phyloP scores from a whole-genome alignment of 176 grass and related monocot genomes.

The Olyra latifolia region DNA sequence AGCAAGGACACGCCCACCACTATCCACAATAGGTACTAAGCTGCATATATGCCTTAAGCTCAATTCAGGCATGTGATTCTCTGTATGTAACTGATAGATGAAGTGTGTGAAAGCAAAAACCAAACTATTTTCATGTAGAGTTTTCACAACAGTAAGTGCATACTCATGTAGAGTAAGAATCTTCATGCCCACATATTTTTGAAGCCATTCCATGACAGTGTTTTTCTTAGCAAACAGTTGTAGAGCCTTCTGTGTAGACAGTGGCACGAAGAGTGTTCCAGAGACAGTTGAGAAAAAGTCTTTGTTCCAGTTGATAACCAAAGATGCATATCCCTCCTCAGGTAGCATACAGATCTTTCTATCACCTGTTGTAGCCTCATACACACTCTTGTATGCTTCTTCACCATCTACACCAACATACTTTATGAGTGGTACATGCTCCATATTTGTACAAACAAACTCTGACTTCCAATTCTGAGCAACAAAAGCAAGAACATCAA shows the following conservation, averaged over 20 bases:
- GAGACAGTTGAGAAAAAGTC: constrained; percentile 9
- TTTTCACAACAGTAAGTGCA: constrained; percentile 4
- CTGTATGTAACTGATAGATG: constrained; percentile 25
- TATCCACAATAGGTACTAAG: constrained; percentile 25
- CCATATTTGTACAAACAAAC: constrained; percentile 13
- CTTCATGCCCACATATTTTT: constrained; percentile 2
- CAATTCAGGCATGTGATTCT: constrained; percentile 28
- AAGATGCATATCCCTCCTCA: constrained; percentile 5
- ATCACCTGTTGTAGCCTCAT: background rate
- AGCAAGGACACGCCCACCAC: constrained; percentile 16
- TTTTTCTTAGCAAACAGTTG: background rate
- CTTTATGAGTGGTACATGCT: constrained; percentile 22
- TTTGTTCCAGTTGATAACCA: constrained; percentile 40
- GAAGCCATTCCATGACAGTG: constrained; percentile 34
- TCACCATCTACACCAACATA: background rate
- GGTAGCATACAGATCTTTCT: constrained; percentile 25
- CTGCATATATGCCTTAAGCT: constrained; percentile 13
- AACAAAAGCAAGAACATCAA: constrained; percentile 49
- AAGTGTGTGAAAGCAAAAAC: constrained; percentile 36
- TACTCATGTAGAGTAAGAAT: constrained; percentile 16
- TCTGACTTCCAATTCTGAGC: constrained; percentile 12
- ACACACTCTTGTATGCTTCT: constrained; percentile 20
- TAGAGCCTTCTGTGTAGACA: constrained; percentile 16
- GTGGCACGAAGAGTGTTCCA: background rate
- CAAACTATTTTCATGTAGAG: constrained; percentile 5